Evolutionary conservation across 371 early-diverging fungal species (phyloP).

Genomic region (Mucor piriformis): DNA sequence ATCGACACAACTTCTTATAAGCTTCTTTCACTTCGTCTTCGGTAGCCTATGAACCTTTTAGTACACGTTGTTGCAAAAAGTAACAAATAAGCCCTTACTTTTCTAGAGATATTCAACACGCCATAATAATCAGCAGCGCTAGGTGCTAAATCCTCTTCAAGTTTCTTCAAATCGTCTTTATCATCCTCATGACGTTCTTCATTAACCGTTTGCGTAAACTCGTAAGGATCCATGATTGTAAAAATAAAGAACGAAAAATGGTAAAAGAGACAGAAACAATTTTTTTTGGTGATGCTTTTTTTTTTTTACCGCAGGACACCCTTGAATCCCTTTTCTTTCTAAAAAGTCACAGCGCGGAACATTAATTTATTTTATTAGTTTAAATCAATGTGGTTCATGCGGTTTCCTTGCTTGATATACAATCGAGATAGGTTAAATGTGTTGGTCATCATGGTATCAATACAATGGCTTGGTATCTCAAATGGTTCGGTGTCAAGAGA

Average conservation of each 20-base stretch:
- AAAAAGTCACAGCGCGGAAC: not conserved
- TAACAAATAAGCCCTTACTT: slow-evolving; percentile 43
- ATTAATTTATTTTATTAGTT: not conserved
- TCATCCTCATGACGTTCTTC: slow-evolving; percentile 41
- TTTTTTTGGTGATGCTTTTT: too few species aligned
- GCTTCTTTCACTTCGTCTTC: slow-evolving; percentile 87
- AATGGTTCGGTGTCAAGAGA: slow-evolving; percentile 12
- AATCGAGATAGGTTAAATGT: slow-evolving; percentile 16
- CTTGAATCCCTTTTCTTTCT: not conserved
- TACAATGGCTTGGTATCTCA: slow-evolving; percentile 15
- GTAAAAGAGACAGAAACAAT: not conserved
- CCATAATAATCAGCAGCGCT: slow-evolving; percentile 77
- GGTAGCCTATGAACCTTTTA: slow-evolving; percentile 58
- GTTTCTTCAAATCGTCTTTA: slow-evolving; percentile 49
- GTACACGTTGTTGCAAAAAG: not conserved
- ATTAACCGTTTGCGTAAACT: slow-evolving; percentile 37
- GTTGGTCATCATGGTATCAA: slow-evolving; percentile 15
- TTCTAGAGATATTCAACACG: slow-evolving; percentile 79
- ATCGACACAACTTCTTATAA: slow-evolving; percentile 79
- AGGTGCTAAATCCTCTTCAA: slow-evolving; percentile 52
- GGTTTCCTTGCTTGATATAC: slow-evolving; percentile 41
- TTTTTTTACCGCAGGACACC: slow-evolving; percentile 5
- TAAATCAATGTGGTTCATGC: not conserved
- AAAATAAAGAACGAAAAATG: not conserved
- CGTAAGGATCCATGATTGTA: slow-evolving; percentile 61